Conservation (phyloP, 2,329 filamentous ascomycete genomes). For the Fusarium graminum region DNA sequence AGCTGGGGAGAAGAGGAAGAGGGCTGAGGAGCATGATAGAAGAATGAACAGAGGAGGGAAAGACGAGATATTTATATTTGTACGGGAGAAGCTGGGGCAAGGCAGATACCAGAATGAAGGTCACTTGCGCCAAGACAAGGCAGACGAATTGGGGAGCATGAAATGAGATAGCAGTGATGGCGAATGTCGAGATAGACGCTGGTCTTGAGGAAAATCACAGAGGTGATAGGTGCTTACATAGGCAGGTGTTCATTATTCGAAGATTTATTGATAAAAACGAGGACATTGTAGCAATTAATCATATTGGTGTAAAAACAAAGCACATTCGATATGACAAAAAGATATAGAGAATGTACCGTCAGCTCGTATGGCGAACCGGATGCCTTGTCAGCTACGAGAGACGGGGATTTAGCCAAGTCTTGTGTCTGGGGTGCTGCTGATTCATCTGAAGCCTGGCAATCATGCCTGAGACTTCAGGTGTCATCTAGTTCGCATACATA, state of each 20-base stretch:
- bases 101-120: slow-evolving; percentile 7
- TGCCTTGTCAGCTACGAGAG: slow-evolving; percentile 4
- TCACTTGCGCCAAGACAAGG: slow-evolving; percentile 29
- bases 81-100: slow-evolving; percentile 4
- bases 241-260: not conserved
- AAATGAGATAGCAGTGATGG: not conserved
- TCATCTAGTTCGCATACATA: not conserved
- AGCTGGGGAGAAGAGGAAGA: not conserved
- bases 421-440: slow-evolving; percentile 9
- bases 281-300: not conserved
- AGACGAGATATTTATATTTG: slow-evolving; percentile 47
- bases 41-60: slow-evolving; percentile 24
- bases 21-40: slow-evolving; percentile 25
- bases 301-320: not conserved
- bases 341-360: not conserved
- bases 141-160: slow-evolving; percentile 1
- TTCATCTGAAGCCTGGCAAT: slow-evolving; percentile 21
- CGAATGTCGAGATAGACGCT: not conserved
- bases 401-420: not conserved
- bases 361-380: slow-evolving; percentile 7
- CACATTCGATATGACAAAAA: not conserved
- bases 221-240: slow-evolving; percentile 3
- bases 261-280: not conserved
- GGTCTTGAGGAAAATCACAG: not conserved
- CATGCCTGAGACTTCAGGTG: slow-evolving; percentile 31